A percentile compares a stretch with the other conserved stretches of the same genome.
phyloP scores from a whole-genome alignment of 192 early-diverging fungal genomes.

The Backusella circina region DNA sequence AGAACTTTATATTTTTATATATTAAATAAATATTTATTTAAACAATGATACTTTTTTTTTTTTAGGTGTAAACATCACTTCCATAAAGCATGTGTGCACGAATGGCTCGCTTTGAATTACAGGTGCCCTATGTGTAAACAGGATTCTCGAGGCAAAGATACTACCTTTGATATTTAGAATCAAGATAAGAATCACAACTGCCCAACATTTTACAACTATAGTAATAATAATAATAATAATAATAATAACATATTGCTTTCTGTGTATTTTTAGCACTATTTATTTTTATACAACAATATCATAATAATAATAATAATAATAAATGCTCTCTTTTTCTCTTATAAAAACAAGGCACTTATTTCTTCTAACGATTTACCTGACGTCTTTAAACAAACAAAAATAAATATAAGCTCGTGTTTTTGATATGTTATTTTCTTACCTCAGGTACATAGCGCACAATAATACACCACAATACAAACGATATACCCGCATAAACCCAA shows the following conservation, averaged over 20 bases:
- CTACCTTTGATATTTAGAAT: slow-evolving; percentile 7
- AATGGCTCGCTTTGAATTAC: slow-evolving; percentile 74
- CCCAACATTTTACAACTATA: neutral
- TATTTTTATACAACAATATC: neutral
- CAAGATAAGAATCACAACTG: neutral
- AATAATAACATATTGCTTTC: neutral
- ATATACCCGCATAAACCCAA: slow-evolving; percentile 54
- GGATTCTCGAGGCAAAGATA: slow-evolving; percentile 43
- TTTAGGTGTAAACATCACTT: slow-evolving; percentile 70
- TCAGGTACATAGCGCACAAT: slow-evolving; percentile 72
- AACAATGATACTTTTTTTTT: neutral
- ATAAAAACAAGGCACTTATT: slow-evolving; percentile 3
- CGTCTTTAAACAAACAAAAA: neutral
- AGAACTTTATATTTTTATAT: neutral
- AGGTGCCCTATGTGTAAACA: slow-evolving; percentile 76
- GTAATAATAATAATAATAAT: neutral
- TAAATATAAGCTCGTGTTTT: neutral
- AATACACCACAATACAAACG: slow-evolving; percentile 40
- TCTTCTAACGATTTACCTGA: slow-evolving; percentile 12
- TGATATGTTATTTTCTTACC: slow-evolving; percentile 8
- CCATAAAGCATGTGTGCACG: slow-evolving; percentile 78
- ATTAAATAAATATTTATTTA: neutral
- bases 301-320: neutral
- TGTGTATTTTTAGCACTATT: neutral
- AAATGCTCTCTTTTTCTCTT: neutral